Evolutionary conservation across 1,284 basidiomycete genomes (phyloP).

Genomic region (Mrakiaceae sp.): DNA sequence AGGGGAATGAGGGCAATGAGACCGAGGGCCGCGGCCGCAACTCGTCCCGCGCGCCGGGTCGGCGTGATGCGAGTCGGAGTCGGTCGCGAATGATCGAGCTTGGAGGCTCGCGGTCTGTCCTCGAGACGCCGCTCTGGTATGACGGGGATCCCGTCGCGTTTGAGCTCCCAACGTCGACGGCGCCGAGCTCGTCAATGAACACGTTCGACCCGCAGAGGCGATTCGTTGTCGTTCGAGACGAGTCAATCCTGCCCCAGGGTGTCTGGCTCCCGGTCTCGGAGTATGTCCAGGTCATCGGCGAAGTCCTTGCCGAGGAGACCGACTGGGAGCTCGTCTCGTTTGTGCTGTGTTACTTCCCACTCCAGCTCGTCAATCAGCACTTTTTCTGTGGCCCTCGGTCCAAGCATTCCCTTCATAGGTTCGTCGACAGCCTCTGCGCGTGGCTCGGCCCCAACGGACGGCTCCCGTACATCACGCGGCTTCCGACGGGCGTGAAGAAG

Average conservation of each 20-base stretch:
- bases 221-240: constrained; percentile 35
- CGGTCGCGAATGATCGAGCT: constrained; percentile 47
- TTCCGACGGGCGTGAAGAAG: constrained; percentile 43
- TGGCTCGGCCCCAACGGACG: constrained; percentile 20
- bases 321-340: constrained; percentile 96
- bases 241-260: constrained; percentile 35
- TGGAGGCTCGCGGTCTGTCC: constrained; percentile 23
- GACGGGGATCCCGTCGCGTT: constrained; percentile 66
- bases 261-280: constrained; percentile 65
- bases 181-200: constrained; percentile 58
- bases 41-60: constrained; percentile 11
- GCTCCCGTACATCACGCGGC: constrained; percentile 36
- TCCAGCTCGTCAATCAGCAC: constrained; percentile 90
- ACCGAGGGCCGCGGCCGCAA: constrained; percentile 15
- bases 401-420: constrained; percentile 48
- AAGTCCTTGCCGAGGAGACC: constrained; percentile 60
- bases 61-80: constrained; percentile 50
- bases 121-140: constrained; percentile 53
- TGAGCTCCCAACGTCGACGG: constrained; percentile 50
- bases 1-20: constrained; percentile 4
- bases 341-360: constrained; percentile 78
- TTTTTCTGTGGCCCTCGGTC: constrained; percentile 85
- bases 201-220: constrained; percentile 52
- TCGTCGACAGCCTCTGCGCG: constrained; percentile 57
- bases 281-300: constrained; percentile 58